Base-by-base conservation (phyloP, 2,329 filamentous ascomycete genomes). In the Pyrenophora teres region DNA sequence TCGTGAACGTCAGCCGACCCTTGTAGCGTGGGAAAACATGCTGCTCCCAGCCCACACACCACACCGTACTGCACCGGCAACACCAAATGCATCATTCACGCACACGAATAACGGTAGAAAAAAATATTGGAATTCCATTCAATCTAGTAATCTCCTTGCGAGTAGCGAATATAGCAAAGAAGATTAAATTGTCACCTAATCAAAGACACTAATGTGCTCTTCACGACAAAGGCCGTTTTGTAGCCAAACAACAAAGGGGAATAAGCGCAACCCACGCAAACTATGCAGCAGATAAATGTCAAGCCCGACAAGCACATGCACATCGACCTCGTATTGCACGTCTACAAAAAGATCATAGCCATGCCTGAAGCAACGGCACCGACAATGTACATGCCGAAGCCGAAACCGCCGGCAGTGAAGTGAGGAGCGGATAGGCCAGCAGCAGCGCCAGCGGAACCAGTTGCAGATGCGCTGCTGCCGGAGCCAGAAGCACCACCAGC, bases 301-400 rank as follows among this genome's bases (percentile, higher is more conserved):
- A 30, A 30, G 10, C 27, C 9, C 27, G 27, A 30, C 15, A 31
- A 21, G 25, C 25, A 32, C 27, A 3, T 31, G 10, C 16, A 19
- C 19, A 18, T 27, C 36, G 3, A 27, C 25, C 19, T 30, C 15
- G 21, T n/a, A 44, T 42, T 39, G 38, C 7, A 10, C 21, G 40
- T 48, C 23, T 81, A 85, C 73, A 85, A 70, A 55, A 85, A 59
- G 62, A 84, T 70, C 76, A 85, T 82, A 21, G 79, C 80, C 40
- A 78, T 75, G 44, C 81, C 83, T 3, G 80, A 78, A 33, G 82
- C 64, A 23, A 78, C 67, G 13, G 81, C 81, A 44, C 74, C 77
- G 44, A 81, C 40, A 23, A 81, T 56, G 58, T 84, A 84, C 23
- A 75, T 71, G 46, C 77, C 77, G 41, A 84, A 68, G 42, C 78